These are phyloP conservation scores for Alternaria gansuensis DNA, from an alignment of 2,329 filamentous ascomycete species.

Conservation along the genomic window DNA sequence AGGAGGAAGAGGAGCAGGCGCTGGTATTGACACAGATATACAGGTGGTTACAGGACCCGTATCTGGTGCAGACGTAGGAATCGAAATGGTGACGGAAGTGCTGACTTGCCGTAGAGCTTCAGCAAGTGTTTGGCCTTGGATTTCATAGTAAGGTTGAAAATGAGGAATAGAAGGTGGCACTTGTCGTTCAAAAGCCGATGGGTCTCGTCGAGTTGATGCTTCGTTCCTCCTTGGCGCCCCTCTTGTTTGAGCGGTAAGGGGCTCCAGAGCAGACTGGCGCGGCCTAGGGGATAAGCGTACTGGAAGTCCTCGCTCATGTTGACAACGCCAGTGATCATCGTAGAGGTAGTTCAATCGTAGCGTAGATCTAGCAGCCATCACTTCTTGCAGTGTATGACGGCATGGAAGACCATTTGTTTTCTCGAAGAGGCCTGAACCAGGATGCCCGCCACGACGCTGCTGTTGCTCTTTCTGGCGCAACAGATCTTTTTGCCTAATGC, in stretches of 20 bases:
- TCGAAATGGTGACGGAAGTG: constrained; percentile 18
- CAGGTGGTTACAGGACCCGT: constrained; percentile 16
- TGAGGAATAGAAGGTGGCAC: constrained; percentile 16
- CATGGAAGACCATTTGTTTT: constrained; percentile 19
- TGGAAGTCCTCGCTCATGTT: constrained; percentile 10
- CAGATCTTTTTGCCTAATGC: constrained; percentile 23
- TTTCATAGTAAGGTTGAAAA: constrained; percentile 12
- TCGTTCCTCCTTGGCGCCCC: constrained; percentile 9
- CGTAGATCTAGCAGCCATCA: constrained; percentile 5
- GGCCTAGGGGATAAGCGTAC: constrained; percentile 6
- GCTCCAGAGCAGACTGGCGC: constrained; percentile 14
- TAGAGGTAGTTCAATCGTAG: constrained; percentile 10
- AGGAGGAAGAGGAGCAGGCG: constrained; percentile 20
- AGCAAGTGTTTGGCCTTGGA: constrained; percentile 15
- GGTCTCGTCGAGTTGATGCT: constrained; percentile 10
- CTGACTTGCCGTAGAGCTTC: constrained; percentile 17
- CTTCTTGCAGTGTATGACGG: constrained; percentile 10
- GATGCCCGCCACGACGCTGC: constrained; percentile 9
- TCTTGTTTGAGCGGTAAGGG: constrained; percentile 14
- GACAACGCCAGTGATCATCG: constrained; percentile 19
- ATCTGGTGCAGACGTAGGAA: constrained; percentile 18
- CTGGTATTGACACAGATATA: constrained; percentile 21
- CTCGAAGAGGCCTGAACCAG: constrained; percentile 19
- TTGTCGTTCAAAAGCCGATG: constrained; percentile 16
- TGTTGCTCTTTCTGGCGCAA: constrained; percentile 23